These are phyloP conservation scores for Tagetes erecta DNA, from an alignment of 129 eudicot genomes.

Conservation along the genomic window DNA sequence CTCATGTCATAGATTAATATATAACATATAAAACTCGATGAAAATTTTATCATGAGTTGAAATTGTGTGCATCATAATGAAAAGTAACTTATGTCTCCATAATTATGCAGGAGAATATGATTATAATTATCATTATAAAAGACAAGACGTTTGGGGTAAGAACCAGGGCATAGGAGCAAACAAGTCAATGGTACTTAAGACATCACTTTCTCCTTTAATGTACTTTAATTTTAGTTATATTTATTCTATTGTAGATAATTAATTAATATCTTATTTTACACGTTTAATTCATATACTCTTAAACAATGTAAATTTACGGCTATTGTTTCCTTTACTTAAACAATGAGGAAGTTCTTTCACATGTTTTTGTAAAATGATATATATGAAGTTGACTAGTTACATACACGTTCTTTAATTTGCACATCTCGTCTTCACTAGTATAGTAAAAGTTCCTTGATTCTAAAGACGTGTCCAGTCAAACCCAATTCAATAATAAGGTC, in stretches of 20 bases:
- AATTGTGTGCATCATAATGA: constrained; percentile 23
- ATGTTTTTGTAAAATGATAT: neutral
- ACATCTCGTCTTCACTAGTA: neutral
- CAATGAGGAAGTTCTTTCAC: neutral
- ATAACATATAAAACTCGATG: neutral
- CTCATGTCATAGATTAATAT: neutral
- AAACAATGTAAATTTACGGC: neutral
- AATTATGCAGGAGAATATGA: constrained; percentile 25
- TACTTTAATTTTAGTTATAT: constrained; percentile 1
- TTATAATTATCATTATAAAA: constrained; percentile 8
- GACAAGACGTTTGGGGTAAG: constrained; percentile 24
- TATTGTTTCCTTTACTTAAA: neutral
- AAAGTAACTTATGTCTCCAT: constrained; percentile 25
- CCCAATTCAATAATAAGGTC: too few species aligned
- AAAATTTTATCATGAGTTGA: constrained; percentile 26
- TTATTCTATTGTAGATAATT: neutral
- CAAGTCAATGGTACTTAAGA: constrained; percentile 27
- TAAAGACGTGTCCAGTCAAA: too few species aligned
- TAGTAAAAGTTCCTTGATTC: neutral
- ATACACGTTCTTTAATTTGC: too few species aligned
- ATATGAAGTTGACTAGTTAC: neutral
- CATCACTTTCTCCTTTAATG: constrained; percentile 27
- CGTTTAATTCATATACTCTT: neutral
- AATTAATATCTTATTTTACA: neutral
- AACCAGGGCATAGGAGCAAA: constrained; percentile 24